Base-by-base conservation (phyloP, 208 protist species). In the Crithidia sp. region DNA sequence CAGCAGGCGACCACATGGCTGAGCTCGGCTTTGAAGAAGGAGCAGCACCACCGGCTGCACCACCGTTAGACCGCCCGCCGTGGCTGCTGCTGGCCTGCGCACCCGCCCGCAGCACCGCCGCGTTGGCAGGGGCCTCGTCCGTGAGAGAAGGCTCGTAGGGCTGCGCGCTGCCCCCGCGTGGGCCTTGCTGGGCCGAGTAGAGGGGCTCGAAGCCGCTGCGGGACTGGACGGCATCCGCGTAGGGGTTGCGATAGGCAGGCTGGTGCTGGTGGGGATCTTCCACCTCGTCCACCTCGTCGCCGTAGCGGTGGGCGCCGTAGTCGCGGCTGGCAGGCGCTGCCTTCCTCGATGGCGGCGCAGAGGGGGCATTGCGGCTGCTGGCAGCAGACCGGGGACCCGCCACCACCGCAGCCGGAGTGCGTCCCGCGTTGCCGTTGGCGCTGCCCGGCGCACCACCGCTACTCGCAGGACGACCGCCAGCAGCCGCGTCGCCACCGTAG, bases 141-240 rank as follows among this genome's bases (percentile, higher is more conserved):
- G 59, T 57, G 17, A 58, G 14, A 28, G 58, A 78, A 3, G 52
- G 66, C 36, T 72, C 66, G 59, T 71, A 72, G 40, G 66, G 53
- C 57, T 19, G n/a, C 5, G 40, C 73, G 37, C 66, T 73, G 60
- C 54, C 49, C 64, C 72, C 59, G 4, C 50, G 59, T 43, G 73
- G 66, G 57, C 67, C 73, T 6, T 58, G 60, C 17, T 65, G 52
- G 66, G 40, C 68, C 8, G 40, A 62, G 74, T 57, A 68, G 37
- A 54, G 53, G 39, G 54, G 56, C 54, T 72, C 52, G 41, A 40
- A 60, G 3, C 52, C 52, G 8, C 14, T 17, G 10, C 53, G 64
- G 2, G 64, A 58, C 40, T 47, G 47, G 47, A 37, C 47, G 13
- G 37, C 2, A 2, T 10, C 28, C 2, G 37, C n/a, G 54, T 70